Conservation (phyloP, 768 basidiomycete species). For the Suillus sp. region DNA sequence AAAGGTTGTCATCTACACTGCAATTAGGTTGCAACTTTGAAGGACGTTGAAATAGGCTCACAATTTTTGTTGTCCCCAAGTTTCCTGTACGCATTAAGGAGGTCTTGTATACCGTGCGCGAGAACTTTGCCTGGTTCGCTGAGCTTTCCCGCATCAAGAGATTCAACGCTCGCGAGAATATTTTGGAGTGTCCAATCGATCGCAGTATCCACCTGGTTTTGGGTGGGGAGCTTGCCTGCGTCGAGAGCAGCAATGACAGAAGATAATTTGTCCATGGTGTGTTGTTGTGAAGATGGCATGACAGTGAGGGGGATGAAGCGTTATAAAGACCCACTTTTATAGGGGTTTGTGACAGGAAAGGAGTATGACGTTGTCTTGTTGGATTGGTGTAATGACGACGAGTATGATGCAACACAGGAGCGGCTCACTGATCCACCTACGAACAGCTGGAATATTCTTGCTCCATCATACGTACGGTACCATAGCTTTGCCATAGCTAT, state of each 20-base stretch:
- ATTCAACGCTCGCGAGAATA: constrained; percentile 48
- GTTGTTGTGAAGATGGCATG: neutral
- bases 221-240: constrained; percentile 70
- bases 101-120: constrained; percentile 48
- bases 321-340: neutral
- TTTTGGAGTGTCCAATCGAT: constrained; percentile 58
- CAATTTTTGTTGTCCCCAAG: constrained; percentile 61
- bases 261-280: constrained; percentile 60
- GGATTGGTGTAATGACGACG: neutral
- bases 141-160: constrained; percentile 42
- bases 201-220: constrained; percentile 53
- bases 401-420: neutral
- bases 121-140: constrained; percentile 57
- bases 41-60: constrained; percentile 26
- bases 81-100: constrained; percentile 60
- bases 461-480: no score
- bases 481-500: no score
- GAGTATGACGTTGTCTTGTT: neutral
- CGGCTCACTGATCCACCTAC: no score
- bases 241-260: constrained; percentile 67
- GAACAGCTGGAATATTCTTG: neutral
- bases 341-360: neutral
- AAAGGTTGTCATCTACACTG: constrained; percentile 55
- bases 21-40: neutral
- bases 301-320: neutral